Evolutionary conservation across 441 rosid genomes (phyloP).

Genomic region (Gossypium aridum): DNA sequence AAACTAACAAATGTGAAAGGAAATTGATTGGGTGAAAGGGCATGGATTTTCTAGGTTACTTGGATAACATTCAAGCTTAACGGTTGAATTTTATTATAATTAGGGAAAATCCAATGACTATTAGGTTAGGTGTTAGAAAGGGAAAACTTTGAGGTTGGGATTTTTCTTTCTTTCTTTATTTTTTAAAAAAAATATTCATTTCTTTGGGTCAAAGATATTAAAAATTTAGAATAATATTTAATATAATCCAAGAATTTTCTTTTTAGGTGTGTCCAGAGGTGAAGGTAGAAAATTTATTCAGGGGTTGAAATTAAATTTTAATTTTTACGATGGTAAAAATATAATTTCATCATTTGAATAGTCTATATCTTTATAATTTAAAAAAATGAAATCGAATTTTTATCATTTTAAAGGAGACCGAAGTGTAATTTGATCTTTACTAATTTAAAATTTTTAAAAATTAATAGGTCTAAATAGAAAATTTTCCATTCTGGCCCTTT

Average conservation of each 20-base stretch:
- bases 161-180: background rate
- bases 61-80: constrained; percentile 1
- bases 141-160: background rate
- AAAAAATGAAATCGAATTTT: too few relatives aligned
- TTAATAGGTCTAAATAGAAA: too few relatives aligned
- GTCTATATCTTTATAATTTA: too few relatives aligned
- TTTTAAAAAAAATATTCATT: background rate
- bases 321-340: too few relatives aligned
- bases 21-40: background rate
- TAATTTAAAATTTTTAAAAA: too few relatives aligned
- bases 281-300: too few relatives aligned
- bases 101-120: background rate
- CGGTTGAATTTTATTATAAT: constrained; percentile 2
- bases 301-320: too few relatives aligned
- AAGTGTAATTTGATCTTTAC: too few relatives aligned
- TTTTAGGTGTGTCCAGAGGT: background rate
- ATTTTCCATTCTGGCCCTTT: too few relatives aligned
- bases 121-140: constrained; percentile 4
- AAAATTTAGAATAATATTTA: background rate
- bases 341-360: too few relatives aligned
- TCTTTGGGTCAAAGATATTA: background rate
- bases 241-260: background rate
- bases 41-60: background rate
- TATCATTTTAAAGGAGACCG: too few relatives aligned
- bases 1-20: constrained; percentile 5